Evolutionary conservation across 1,284 basidiomycete genomes (phyloP).

Genomic region (Dichomitus squalens): DNA sequence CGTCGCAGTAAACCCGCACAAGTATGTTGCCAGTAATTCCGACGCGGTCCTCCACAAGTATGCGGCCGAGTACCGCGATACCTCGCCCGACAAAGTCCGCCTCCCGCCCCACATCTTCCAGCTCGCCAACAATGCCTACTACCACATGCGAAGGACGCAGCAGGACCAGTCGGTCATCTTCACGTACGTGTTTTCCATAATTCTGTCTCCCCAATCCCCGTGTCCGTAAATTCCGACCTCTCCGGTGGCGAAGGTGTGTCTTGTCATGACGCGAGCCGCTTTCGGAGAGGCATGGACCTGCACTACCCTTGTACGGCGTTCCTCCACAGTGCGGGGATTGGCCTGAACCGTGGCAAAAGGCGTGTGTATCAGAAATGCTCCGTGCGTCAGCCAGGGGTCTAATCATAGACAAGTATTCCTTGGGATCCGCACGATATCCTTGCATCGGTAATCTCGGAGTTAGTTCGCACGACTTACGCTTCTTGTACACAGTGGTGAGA

Average conservation of each 20-base stretch:
- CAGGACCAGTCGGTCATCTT: constrained; percentile 92
- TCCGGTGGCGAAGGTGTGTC: neutral
- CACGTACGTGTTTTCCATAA: constrained; percentile 54
- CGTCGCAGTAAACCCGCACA: constrained; percentile 89
- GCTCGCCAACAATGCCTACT: constrained; percentile 89
- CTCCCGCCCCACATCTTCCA: constrained; percentile 83
- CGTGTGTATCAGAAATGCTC: too few species aligned
- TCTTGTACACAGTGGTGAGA: constrained; percentile 74
- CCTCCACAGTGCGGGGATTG: too few species aligned
- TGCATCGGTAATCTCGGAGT: too few species aligned
- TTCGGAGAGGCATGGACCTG: too few species aligned
- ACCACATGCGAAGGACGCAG: constrained; percentile 92
- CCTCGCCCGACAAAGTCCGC: constrained; percentile 43
- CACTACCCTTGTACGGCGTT: too few species aligned
- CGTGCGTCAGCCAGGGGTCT: too few species aligned
- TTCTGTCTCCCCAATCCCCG: neutral
- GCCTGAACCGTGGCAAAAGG: too few species aligned
- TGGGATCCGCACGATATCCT: too few species aligned
- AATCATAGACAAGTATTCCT: too few species aligned
- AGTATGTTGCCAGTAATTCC: constrained; percentile 78
- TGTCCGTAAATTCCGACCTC: too few species aligned
- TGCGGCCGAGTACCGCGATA: constrained; percentile 67
- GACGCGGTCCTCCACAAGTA: constrained; percentile 86
- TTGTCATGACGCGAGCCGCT: constrained; percentile 4
- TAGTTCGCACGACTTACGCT: neutral